A percentile compares a stretch with the other conserved stretches of the same genome.
Evolutionary conservation across 371 early-diverging fungal species (phyloP).

Genomic region (Saksenaea oblongispora): DNA sequence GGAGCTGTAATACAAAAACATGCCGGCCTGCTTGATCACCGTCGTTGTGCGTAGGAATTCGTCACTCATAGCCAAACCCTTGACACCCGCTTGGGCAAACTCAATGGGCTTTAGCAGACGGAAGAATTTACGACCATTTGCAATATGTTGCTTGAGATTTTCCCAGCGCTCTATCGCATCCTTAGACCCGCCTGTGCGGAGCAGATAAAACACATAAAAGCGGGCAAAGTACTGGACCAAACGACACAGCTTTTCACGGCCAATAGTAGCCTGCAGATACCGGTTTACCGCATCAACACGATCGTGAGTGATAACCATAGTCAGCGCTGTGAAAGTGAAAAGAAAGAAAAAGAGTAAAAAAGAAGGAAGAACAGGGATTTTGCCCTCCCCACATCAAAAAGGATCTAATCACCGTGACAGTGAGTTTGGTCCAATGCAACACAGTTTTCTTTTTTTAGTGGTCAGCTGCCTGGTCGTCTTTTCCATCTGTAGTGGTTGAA

Average conservation of each 20-base stretch:
- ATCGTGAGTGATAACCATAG: conserved; percentile 27
- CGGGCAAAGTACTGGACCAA: conserved; percentile 77
- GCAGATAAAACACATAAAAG: conserved; percentile 59
- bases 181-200: conserved; percentile 54
- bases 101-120: conserved; percentile 61
- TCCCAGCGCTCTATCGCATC: conserved; percentile 55
- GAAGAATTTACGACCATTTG: conserved; percentile 64
- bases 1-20: conserved; percentile 57
- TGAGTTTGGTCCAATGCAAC: background rate
- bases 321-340: background rate
- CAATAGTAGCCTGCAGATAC: conserved; percentile 67
- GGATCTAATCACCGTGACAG: background rate
- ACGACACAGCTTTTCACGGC: conserved; percentile 83
- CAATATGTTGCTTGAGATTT: conserved; percentile 57
- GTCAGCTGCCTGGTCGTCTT: background rate
- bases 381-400: background rate
- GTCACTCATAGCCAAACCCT: conserved; percentile 52
- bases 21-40: conserved; percentile 54
- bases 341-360: background rate
- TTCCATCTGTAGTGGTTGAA: background rate
- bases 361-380: background rate
- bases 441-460: background rate
- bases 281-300: conserved; percentile 36
- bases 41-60: conserved; percentile 52
- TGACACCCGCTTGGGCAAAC: conserved; percentile 57